These are phyloP conservation scores for Stramenopiles sp. DNA, from an alignment of 352 stramenopile species.

Conservation along the genomic window DNA sequence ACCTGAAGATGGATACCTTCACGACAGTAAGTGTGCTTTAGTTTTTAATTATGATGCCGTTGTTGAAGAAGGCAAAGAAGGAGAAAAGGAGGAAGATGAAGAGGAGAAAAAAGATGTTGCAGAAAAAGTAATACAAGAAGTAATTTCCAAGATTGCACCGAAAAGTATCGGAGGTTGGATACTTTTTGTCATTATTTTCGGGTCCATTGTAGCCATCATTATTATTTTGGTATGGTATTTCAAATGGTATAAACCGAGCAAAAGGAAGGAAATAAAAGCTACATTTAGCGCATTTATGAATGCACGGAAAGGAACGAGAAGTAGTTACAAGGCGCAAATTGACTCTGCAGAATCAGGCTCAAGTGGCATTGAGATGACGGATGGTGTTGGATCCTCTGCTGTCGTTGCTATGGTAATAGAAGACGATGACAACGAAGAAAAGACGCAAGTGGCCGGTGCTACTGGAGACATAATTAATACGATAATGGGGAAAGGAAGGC, in stretches of 20 bases:
- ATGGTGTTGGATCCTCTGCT: background rate
- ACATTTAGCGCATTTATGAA: background rate
- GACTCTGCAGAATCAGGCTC: background rate
- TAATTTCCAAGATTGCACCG: background rate
- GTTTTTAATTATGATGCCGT: background rate
- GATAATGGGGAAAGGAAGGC: background rate
- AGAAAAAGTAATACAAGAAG: background rate
- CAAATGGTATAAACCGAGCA: background rate
- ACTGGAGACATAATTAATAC: no score
- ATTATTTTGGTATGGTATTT: background rate
- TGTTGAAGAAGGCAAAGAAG: no score
- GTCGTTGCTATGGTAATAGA: background rate
- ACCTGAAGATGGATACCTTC: background rate
- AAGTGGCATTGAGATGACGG: background rate
- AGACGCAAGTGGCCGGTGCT: background rate
- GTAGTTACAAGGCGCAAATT: background rate
- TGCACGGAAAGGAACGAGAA: background rate
- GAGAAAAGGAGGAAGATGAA: no score
- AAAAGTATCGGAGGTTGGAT: background rate
- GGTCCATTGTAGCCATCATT: background rate
- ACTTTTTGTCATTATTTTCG: background rate
- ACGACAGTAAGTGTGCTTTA: background rate
- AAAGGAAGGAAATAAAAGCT: background rate
- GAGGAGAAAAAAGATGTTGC: background rate
- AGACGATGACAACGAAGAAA: background rate